A percentile compares a stretch with the other conserved stretches of the same genome.
These are phyloP conservation scores for Echium plantagineum DNA, from an alignment of 257 asterid genomes.

Conservation along the genomic window DNA sequence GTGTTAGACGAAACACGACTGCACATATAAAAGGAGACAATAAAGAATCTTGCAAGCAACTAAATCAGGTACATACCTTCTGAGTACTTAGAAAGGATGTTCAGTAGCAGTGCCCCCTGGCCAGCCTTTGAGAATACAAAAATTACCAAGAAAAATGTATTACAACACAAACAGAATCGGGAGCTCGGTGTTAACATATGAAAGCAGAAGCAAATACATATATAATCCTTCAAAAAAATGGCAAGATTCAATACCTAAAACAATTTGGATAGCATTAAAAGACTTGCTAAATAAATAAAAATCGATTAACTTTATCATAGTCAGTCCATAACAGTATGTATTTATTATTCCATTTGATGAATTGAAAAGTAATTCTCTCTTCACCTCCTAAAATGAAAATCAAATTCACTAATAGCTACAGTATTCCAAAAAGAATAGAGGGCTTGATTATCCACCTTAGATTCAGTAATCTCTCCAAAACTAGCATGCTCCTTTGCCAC, in stretches of 20 bases:
- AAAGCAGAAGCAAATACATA: not conserved
- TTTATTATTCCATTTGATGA: not conserved
- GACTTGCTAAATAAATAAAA: not conserved
- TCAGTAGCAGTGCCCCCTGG: constrained; percentile 76
- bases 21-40: not conserved
- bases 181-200: not conserved
- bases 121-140: constrained; percentile 49
- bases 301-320: too few species aligned
- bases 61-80: constrained; percentile 42
- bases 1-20: not conserved
- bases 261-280: not conserved
- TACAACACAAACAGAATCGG: not conserved
- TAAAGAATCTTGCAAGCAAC: not conserved
- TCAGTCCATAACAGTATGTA: not conserved
- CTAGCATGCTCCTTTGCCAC: constrained; percentile 93
- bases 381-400: not conserved
- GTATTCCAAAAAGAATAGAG: not conserved
- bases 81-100: constrained; percentile 74
- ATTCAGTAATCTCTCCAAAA: constrained; percentile 84
- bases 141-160: constrained; percentile 6
- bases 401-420: not conserved
- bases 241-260: not conserved
- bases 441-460: constrained; percentile 52
- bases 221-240: too few species aligned
- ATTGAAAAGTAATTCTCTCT: not conserved